Conservation (phyloP, 768 basidiomycete genomes). For the Phlegmacium glaucopus region DNA sequence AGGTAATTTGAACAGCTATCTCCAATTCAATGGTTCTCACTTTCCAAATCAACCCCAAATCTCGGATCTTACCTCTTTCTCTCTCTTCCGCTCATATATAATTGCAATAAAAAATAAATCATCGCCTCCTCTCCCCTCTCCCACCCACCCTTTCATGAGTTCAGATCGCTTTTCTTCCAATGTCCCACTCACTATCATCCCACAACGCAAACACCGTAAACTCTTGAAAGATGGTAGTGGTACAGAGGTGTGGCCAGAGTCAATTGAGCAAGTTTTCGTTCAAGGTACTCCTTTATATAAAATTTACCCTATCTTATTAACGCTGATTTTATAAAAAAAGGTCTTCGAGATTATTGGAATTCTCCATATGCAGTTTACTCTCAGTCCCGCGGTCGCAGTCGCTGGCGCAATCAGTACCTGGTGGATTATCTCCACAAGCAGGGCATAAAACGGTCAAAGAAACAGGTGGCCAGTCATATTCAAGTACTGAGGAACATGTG, state of each 20-base stretch:
- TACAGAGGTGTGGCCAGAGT: constrained; percentile 81
- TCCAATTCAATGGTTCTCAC: constrained; percentile 46
- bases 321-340: no score
- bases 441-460: constrained; percentile 74
- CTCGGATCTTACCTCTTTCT: constrained; percentile 48
- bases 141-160: constrained; percentile 11
- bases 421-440: constrained; percentile 73
- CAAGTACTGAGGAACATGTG: constrained; percentile 86
- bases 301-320: constrained; percentile 5
- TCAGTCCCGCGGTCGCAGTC: constrained; percentile 67
- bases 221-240: constrained; percentile 78
- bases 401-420: constrained; percentile 84
- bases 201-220: constrained; percentile 80
- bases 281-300: constrained; percentile 42
- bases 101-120: constrained; percentile 8
- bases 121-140: constrained; percentile 22
- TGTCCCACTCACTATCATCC: constrained; percentile 49
- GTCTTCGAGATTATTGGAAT: constrained; percentile 74
- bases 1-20: constrained; percentile 22
- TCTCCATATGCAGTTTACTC: constrained; percentile 78
- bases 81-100: constrained; percentile 15
- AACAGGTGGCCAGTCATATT: constrained; percentile 88
- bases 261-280: constrained; percentile 74
- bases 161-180: constrained; percentile 10
- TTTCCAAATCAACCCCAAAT: constrained; percentile 44